A percentile compares a stretch with the other conserved stretches of the same genome.
Conservation (phyloP, 352 stramenopile species). For the Achlya hypogyna region DNA sequence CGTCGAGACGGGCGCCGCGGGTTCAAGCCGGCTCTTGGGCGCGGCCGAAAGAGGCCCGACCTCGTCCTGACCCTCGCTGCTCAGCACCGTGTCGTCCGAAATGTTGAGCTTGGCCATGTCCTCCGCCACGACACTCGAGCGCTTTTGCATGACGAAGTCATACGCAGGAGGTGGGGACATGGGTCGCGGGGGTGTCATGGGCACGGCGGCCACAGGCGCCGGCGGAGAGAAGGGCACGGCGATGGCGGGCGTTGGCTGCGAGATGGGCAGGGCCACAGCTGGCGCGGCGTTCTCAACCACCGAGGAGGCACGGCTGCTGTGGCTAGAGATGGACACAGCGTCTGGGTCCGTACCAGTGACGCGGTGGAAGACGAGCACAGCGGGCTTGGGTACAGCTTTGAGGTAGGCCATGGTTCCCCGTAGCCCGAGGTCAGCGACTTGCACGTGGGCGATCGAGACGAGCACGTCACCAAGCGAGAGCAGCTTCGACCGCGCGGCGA, state of each 20-base stretch:
- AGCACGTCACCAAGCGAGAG: constrained; percentile 14
- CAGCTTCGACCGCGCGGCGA: constrained; percentile 14
- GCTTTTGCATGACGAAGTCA: not conserved
- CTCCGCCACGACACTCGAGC: not conserved
- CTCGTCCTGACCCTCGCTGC: not conserved
- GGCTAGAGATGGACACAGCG: not conserved
- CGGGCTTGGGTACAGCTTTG: constrained; percentile 18
- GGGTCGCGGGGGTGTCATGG: not conserved
- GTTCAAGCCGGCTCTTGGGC: not conserved
- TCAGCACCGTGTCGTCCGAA: not conserved
- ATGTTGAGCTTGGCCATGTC: not conserved
- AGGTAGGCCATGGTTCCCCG: constrained; percentile 16
- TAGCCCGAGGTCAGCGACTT: constrained; percentile 14
- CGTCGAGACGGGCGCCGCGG: not conserved
- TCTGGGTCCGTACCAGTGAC: not conserved
- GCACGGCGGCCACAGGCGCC: not conserved
- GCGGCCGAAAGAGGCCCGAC: not conserved
- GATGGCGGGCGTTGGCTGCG: not conserved
- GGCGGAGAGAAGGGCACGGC: not conserved
- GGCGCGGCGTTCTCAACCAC: not conserved
- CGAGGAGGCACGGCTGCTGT: not conserved
- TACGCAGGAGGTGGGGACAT: not conserved
- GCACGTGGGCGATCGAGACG: constrained; percentile 17
- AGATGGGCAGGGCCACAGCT: not conserved
- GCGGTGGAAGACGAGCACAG: constrained; percentile 17